phyloP scores from a whole-genome alignment of 2,329 filamentous ascomycete species.

The Ustilaginoidea virens region DNA sequence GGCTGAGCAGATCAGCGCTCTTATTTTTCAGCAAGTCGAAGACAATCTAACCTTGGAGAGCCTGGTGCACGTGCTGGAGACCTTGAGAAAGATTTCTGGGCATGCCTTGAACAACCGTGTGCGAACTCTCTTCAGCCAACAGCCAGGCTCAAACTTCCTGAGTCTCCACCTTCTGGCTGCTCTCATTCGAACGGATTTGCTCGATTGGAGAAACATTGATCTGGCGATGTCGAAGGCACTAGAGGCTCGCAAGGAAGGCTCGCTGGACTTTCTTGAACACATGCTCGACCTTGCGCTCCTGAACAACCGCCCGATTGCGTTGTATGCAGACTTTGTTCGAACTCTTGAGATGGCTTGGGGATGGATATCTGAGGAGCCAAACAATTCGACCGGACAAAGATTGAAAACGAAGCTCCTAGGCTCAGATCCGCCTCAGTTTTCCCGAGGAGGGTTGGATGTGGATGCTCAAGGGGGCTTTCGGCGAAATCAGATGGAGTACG shows the following conservation, averaged over 20 bases:
- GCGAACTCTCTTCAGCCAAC: constrained; percentile 38
- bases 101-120: constrained; percentile 39
- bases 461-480: constrained; percentile 29
- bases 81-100: constrained; percentile 42
- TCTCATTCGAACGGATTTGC: constrained; percentile 41
- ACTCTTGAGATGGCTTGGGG: constrained; percentile 68
- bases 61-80: constrained; percentile 45
- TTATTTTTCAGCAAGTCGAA: constrained; percentile 39
- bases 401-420: constrained; percentile 48
- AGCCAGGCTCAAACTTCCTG: constrained; percentile 38
- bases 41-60: constrained; percentile 44
- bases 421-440: constrained; percentile 22
- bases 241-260: constrained; percentile 51
- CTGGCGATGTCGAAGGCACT: constrained; percentile 60
- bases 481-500: constrained; percentile 78
- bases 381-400: constrained; percentile 46
- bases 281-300: constrained; percentile 68
- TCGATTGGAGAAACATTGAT: constrained; percentile 52
- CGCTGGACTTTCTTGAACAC: constrained; percentile 65
- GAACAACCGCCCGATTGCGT: constrained; percentile 58
- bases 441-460: constrained; percentile 35
- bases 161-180: constrained; percentile 42
- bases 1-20: constrained; percentile 41
- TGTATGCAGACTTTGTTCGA: constrained; percentile 74
- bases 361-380: constrained; percentile 64